These are phyloP conservation scores for Cyclostephanos invisitatus DNA, from an alignment of 108 stramenopile species.

Conservation along the genomic window DNA sequence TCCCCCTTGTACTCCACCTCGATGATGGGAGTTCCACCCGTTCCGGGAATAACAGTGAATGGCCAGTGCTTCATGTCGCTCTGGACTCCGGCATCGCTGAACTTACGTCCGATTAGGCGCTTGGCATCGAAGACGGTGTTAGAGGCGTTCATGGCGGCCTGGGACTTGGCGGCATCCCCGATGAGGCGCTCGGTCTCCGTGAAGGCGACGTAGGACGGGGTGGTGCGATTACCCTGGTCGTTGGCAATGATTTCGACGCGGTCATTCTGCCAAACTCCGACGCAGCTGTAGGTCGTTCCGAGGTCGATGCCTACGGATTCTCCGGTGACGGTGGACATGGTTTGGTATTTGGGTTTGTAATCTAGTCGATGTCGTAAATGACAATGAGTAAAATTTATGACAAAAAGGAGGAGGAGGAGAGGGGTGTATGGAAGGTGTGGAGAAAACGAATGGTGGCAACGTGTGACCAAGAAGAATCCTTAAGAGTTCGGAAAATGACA, in stretches of 20 bases:
- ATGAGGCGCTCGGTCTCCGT: slow-evolving; percentile 98
- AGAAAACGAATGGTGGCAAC: too few species aligned
- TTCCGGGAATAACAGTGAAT: slow-evolving; percentile 89
- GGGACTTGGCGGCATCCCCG: slow-evolving; percentile 97
- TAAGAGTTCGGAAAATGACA: too few species aligned
- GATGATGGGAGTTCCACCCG: slow-evolving; percentile 93
- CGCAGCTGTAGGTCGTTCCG: slow-evolving; percentile 97
- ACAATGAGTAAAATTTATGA: slow-evolving; percentile 7
- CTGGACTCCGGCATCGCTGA: slow-evolving; percentile 92
- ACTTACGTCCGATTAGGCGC: slow-evolving; percentile 97
- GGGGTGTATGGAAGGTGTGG: too few species aligned
- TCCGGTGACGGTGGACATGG: slow-evolving; percentile 55
- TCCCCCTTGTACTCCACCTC: slow-evolving; percentile 97
- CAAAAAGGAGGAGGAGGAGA: too few species aligned
- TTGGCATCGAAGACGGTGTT: slow-evolving; percentile 99
- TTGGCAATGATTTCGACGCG: slow-evolving; percentile 99
- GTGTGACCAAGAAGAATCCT: too few species aligned
- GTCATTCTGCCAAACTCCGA: slow-evolving; percentile 99
- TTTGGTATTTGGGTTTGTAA: too few species aligned
- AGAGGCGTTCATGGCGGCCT: slow-evolving; percentile 98
- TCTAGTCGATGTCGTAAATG: too few species aligned
- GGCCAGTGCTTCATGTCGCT: slow-evolving; percentile 98
- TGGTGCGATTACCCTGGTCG: slow-evolving; percentile 99
- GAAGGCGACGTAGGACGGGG: slow-evolving; percentile 99
- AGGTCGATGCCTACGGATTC: slow-evolving; percentile 92